Conservation (phyloP, 306 rosid genomes). For the Inga leiocalycina region DNA sequence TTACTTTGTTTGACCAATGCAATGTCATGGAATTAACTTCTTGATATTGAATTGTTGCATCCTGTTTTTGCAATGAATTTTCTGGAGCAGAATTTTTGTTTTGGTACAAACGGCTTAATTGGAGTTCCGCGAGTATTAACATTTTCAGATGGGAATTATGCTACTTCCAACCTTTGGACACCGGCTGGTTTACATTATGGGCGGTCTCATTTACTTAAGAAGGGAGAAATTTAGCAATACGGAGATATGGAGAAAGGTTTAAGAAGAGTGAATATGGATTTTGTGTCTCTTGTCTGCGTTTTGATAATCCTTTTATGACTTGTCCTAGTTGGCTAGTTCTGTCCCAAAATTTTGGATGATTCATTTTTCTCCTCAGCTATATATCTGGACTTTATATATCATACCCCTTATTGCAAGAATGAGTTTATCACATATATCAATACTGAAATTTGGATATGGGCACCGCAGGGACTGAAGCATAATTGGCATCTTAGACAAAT, state of each 20-base stretch:
- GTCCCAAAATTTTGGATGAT: neutral
- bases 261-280: neutral
- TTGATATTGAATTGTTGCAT: neutral
- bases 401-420: neutral
- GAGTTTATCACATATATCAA: neutral
- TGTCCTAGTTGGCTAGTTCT: neutral
- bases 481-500: neutral
- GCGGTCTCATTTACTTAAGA: neutral
- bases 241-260: neutral
- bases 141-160: neutral
- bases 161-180: neutral
- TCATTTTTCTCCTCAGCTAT: neutral
- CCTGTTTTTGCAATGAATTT: neutral
- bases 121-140: neutral
- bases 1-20: neutral
- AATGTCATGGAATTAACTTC: neutral
- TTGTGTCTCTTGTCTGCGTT: neutral
- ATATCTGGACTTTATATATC: neutral
- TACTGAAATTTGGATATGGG: slow-evolving; percentile 15
- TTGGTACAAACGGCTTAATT: neutral
- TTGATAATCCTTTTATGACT: neutral
- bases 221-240: neutral
- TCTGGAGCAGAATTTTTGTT: neutral
- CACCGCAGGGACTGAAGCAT: neutral
- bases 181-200: neutral